phyloP scores from a whole-genome alignment of 106 monocot genomes.

The Apostasia shenzhenica region DNA sequence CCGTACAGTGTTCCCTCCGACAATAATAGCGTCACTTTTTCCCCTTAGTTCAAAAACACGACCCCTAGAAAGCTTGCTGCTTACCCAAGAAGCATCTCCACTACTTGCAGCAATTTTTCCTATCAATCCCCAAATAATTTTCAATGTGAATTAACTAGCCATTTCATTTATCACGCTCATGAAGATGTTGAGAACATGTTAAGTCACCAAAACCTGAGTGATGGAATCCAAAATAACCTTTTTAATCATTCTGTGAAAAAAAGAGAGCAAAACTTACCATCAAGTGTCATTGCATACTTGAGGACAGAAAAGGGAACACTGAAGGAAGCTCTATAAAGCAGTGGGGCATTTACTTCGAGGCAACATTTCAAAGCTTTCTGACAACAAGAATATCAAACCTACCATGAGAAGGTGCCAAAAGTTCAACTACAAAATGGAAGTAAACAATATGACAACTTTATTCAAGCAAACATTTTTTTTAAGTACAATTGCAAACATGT shows the following conservation, averaged over 20 bases:
- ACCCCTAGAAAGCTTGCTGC: conserved; percentile 67
- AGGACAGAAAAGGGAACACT: conserved; percentile 85
- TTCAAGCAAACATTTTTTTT: background rate
- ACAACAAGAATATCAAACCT: conserved; percentile 8
- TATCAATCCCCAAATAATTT: conserved; percentile 10
- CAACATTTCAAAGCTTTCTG: conserved; percentile 87
- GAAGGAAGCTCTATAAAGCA: conserved; percentile 82
- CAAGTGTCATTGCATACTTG: conserved; percentile 99
- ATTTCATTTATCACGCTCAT: background rate
- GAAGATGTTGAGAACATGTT: background rate
- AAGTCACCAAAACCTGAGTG: background rate
- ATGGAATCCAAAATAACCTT: background rate
- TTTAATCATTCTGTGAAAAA: background rate
- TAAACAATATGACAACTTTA: background rate
- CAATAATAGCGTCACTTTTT: conserved; percentile 94
- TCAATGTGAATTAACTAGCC: background rate
- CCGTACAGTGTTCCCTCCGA: conserved; percentile 97
- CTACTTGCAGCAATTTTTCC: conserved; percentile 97
- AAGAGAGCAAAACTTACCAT: conserved; percentile 56
- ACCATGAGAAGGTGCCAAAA: background rate
- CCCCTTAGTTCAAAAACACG: conserved; percentile 89
- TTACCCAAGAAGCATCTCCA: conserved; percentile 99
- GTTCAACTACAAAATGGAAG: background rate
- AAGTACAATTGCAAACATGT: background rate
- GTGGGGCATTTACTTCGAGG: conserved; percentile 84